A percentile compares a stretch with the other conserved stretches of the same genome.
phyloP scores from a whole-genome alignment of 176 grass and related monocot genomes.

The Raddia distichophylla region DNA sequence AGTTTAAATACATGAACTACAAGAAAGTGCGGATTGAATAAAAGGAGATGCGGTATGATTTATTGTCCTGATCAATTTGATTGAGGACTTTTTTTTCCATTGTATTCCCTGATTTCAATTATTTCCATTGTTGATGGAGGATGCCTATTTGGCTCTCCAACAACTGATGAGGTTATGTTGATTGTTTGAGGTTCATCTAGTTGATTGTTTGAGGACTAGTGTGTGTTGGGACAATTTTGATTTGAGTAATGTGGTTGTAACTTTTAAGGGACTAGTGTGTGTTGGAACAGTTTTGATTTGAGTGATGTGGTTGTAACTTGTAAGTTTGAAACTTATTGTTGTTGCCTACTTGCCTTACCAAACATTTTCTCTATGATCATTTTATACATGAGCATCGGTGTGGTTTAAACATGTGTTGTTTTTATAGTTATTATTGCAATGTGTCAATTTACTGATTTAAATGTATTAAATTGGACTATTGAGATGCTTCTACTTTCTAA shows the following conservation, averaged over 20 bases:
- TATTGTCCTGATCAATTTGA: conserved; percentile 33
- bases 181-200: conserved; percentile 1
- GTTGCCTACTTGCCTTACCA: background rate
- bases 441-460: background rate
- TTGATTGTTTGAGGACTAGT: conserved; percentile 28
- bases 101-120: conserved; percentile 17
- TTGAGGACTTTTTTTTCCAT: conserved; percentile 5
- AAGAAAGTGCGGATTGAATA: conserved; percentile 79
- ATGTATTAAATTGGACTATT: background rate
- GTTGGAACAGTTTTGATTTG: conserved; percentile 26
- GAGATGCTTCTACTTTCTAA: conserved; percentile 1
- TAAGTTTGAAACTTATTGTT: background rate
- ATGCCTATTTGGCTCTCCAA: conserved; percentile 23
- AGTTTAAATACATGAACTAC: conserved; percentile 80
- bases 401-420: background rate
- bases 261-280: background rate
- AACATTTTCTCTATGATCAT: conserved; percentile 5
- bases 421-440: background rate
- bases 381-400: background rate
- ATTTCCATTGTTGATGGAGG: conserved; percentile 6
- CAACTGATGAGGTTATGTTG: conserved; percentile 14
- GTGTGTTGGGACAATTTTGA: conserved; percentile 25
- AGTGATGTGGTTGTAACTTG: background rate
- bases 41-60: conserved; percentile 24
- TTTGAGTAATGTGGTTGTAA: background rate